Base-by-base conservation (phyloP, 495 filamentous ascomycete genomes). In the Symbiotaphrina buchneri region DNA sequence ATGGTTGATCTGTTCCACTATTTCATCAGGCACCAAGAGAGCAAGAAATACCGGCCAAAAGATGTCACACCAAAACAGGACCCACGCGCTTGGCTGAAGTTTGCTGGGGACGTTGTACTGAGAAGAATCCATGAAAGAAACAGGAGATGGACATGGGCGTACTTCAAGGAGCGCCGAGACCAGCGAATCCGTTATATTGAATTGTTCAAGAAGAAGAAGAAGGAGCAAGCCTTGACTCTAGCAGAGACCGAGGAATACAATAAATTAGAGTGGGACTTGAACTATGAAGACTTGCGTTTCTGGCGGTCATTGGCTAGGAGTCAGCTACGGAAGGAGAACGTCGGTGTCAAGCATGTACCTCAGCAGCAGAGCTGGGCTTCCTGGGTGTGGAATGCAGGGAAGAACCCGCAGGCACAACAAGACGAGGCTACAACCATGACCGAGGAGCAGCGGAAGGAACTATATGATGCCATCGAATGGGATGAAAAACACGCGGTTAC, bases 1-100 rank as follows among this genome's bases (percentile, higher is more conserved):
- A 78, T 97, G 57, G 74, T 93, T 5, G 87, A 97, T 47, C 65
- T 94, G 4, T 95, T 97, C 57, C 87, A 97, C 50, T 95, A 85
- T 46, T 97, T 92, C 47, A 78, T 95, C 41, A 76, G 84, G 24
- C 90, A 97, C 41, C 87, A 95, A 48, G 83, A 97, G 47, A 91
- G 93, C 57, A 90, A 82, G 48, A 90, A 82, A 48, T 62, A 76
- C 35, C 83, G 92, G 41, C 87, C 87, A 2, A 87, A 87, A 43
- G 68, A 59, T 17, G 66, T 68, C 21, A 63, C 65, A 1, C 78
- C 79, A 0, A 93, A 83, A 47, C 81, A 97, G 43, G 75, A 94
- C 35, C 87, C 87, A 20, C 65, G 65, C 16, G 90, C 82, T 2
- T 97, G 87, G 87, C 54, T 97, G 15, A 63, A 59, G 27, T 97